Conservation (phyloP, 768 basidiomycete genomes). For the Tylopilus balloui region DNA sequence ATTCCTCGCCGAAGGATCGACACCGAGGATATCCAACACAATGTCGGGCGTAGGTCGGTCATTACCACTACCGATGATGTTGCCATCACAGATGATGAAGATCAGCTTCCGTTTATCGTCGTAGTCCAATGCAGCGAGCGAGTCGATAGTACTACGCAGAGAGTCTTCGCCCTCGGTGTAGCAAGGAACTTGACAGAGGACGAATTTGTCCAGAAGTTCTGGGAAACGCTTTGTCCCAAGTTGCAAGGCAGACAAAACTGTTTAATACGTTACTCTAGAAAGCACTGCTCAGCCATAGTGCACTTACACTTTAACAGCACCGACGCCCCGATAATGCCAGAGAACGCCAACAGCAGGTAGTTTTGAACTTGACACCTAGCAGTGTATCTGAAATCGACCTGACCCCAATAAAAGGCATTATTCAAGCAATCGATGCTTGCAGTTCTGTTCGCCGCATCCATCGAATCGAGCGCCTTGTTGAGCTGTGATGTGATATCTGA, state of each 20-base stretch:
- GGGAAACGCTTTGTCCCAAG: conserved; percentile 55
- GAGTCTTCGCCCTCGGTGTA: conserved; percentile 73
- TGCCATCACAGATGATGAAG: conserved; percentile 65
- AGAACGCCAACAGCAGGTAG: conserved; percentile 51
- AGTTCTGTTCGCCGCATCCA: conserved; percentile 38
- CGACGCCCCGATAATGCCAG: conserved; percentile 51
- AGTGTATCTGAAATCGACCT: conserved; percentile 54
- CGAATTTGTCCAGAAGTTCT: conserved; percentile 65
- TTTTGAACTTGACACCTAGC: conserved; percentile 60
- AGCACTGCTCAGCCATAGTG: not conserved
- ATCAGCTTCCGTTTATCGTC: conserved; percentile 70
- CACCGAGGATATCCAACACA: conserved; percentile 62
- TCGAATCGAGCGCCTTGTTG: conserved; percentile 39
- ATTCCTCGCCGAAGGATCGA: conserved; percentile 58
- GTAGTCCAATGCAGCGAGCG: conserved; percentile 58
- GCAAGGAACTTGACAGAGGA: conserved; percentile 65
- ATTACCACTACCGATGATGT: conserved; percentile 67
- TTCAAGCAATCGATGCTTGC: conserved; percentile 49
- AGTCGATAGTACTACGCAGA: conserved; percentile 63
- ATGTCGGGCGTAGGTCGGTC: conserved; percentile 63
- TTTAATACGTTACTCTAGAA: conserved; percentile 8
- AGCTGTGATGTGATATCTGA: conserved; percentile 54
- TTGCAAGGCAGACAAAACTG: conserved; percentile 64
- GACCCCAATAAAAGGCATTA: conserved; percentile 55
- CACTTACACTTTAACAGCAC: conserved; percentile 57